These are phyloP conservation scores for Luzula sylvatica DNA, from an alignment of 176 grass and related monocot genomes.

Conservation along the genomic window DNA sequence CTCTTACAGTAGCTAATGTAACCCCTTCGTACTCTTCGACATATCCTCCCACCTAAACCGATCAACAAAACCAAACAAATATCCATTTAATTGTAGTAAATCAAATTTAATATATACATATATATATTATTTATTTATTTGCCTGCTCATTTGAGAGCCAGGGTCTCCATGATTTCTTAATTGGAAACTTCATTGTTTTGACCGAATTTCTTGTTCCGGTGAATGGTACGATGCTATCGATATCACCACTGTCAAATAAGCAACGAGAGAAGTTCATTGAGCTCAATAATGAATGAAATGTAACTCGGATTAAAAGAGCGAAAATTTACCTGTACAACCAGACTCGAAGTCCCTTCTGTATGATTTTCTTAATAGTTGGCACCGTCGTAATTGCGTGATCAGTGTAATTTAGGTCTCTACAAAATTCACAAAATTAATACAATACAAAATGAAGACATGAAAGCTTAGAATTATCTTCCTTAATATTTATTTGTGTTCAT, in stretches of 20 bases:
- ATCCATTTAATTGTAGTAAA: too few relatives aligned
- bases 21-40: conserved; percentile 32
- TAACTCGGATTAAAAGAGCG: not conserved
- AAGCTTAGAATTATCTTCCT: too few relatives aligned
- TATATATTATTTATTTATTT: not conserved
- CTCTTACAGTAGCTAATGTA: conserved; percentile 36
- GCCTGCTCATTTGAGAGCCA: conserved; percentile 43
- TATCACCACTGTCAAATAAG: conserved; percentile 33
- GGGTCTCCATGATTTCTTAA: conserved; percentile 30
- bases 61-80: too few relatives aligned
- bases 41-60: conserved; percentile 45
- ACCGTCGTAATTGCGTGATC: not conserved
- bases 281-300: too few relatives aligned
- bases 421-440: conserved; percentile 9
- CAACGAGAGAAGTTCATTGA: not conserved
- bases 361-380: conserved; percentile 10
- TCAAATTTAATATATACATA: too few relatives aligned
- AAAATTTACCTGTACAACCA: conserved; percentile 18
- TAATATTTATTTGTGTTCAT: too few relatives aligned
- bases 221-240: conserved; percentile 27
- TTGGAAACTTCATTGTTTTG: conserved; percentile 21
- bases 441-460: not conserved
- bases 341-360: conserved; percentile 10
- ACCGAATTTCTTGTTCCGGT: conserved; percentile 41
- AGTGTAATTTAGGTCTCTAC: not conserved